A percentile compares a stretch with the other conserved stretches of the same genome.
Evolutionary conservation across 257 asterid species (phyloP).

Genomic region (Solanum chilense): DNA sequence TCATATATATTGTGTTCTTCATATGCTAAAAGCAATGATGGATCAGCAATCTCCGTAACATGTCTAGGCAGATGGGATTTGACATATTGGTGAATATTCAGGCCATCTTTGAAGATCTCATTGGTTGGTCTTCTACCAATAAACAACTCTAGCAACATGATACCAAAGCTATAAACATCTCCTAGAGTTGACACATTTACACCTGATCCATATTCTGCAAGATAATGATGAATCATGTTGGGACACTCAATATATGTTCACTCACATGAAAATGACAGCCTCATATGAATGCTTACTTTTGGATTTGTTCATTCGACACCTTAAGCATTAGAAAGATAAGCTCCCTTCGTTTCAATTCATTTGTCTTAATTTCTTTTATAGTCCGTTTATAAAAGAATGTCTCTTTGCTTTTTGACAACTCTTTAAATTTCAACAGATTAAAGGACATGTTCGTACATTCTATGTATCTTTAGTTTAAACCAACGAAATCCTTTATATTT

Average conservation of each 20-base stretch:
- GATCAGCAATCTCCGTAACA: slow-evolving; percentile 13
- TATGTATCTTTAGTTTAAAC: background rate
- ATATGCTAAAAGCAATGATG: background rate
- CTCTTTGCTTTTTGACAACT: background rate
- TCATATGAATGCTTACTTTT: background rate
- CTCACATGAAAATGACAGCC: background rate
- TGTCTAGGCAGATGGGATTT: slow-evolving; percentile 11
- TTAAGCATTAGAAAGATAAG: background rate
- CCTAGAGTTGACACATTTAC: slow-evolving; percentile 17
- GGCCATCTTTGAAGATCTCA: slow-evolving; percentile 21
- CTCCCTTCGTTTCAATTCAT: background rate
- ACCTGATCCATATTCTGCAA: slow-evolving; percentile 44
- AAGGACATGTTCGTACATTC: background rate
- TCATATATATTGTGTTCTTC: background rate
- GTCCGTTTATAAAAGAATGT: too few relatives aligned
- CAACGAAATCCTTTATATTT: background rate
- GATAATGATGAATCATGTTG: background rate
- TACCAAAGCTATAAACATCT: slow-evolving; percentile 44
- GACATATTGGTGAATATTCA: slow-evolving; percentile 27
- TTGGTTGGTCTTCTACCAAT: slow-evolving; percentile 34
- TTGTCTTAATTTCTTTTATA: background rate
- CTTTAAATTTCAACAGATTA: background rate
- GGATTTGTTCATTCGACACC: background rate
- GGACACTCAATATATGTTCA: background rate
- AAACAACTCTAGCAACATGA: slow-evolving; percentile 36